Conservation (phyloP, 1,284 basidiomycete species). For the Trametes pubescens region DNA sequence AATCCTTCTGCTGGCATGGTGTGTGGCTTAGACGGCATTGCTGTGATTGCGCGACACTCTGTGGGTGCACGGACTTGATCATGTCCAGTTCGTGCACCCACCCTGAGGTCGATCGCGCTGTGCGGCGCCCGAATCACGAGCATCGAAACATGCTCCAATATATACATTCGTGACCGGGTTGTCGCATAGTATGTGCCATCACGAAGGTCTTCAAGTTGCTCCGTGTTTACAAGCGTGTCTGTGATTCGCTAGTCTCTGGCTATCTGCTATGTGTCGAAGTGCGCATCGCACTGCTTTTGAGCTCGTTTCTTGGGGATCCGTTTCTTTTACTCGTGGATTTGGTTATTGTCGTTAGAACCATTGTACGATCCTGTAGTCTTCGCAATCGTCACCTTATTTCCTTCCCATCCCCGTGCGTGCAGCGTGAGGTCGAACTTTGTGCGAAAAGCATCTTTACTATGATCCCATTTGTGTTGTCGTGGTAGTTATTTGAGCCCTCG, state of each 20-base stretch:
- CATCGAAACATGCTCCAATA: too few relatives aligned
- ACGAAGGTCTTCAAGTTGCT: too few relatives aligned
- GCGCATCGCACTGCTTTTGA: background rate
- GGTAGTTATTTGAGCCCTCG: background rate
- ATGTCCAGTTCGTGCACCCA: background rate
- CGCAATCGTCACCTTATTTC: background rate
- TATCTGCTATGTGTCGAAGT: too few relatives aligned
- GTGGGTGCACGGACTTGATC: background rate
- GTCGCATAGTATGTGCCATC: too few relatives aligned
- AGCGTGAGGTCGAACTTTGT: background rate
- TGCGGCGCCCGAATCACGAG: too few relatives aligned
- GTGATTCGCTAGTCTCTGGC: too few relatives aligned
- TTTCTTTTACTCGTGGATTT: background rate
- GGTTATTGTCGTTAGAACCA: conserved; percentile 18
- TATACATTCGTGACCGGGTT: too few relatives aligned
- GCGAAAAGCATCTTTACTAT: background rate
- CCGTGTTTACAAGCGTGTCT: too few relatives aligned
- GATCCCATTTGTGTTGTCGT: background rate
- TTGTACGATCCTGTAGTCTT: conserved; percentile 22
- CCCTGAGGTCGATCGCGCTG: background rate
- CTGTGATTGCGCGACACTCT: background rate
- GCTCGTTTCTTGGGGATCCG: background rate
- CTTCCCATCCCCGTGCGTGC: conserved; percentile 13
- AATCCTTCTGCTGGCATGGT: too few relatives aligned
- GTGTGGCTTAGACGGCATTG: too few relatives aligned